Evolutionary conservation across 2,329 filamentous ascomycete genomes (phyloP).

Genomic region (Tolypocladium tropicale): DNA sequence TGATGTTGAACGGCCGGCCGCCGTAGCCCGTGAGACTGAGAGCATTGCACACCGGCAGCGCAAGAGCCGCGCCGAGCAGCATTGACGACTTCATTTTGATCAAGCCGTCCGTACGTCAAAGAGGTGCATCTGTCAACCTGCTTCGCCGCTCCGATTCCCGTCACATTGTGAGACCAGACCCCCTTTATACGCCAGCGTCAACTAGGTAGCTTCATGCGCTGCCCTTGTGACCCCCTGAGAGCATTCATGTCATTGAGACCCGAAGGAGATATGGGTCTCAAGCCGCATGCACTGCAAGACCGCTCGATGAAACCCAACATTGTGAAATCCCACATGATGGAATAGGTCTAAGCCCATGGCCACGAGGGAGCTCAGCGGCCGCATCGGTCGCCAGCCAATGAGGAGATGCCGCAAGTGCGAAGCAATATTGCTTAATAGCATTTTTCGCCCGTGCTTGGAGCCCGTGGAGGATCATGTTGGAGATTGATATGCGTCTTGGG

Average conservation of each 20-base stretch:
- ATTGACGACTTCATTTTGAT: constrained; percentile 13
- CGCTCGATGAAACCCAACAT: not conserved
- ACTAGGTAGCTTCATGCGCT: too few species aligned
- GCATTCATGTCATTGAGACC: not conserved
- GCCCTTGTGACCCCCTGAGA: not conserved
- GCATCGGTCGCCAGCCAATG: not conserved
- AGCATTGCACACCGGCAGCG: constrained; percentile 6
- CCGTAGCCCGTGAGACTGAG: constrained; percentile 7
- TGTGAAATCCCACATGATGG: not conserved
- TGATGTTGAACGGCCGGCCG: constrained; percentile 9
- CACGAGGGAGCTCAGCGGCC: not conserved
- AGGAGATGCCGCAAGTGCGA: not conserved
- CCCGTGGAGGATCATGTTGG: not conserved
- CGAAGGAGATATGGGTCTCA: not conserved
- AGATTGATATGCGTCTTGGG: not conserved
- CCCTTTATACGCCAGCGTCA: not conserved
- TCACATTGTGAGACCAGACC: not conserved
- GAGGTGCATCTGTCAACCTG: not conserved
- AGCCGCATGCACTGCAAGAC: not conserved
- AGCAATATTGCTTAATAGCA: not conserved
- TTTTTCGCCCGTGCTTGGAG: not conserved
- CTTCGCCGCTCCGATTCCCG: too few species aligned
- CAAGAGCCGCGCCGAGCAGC: constrained; percentile 5
- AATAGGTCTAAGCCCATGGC: not conserved
- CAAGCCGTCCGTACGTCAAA: not conserved